These are phyloP conservation scores for Hydrangea macrophylla DNA, from an alignment of 148 eudicot genomes.

Conservation along the genomic window DNA sequence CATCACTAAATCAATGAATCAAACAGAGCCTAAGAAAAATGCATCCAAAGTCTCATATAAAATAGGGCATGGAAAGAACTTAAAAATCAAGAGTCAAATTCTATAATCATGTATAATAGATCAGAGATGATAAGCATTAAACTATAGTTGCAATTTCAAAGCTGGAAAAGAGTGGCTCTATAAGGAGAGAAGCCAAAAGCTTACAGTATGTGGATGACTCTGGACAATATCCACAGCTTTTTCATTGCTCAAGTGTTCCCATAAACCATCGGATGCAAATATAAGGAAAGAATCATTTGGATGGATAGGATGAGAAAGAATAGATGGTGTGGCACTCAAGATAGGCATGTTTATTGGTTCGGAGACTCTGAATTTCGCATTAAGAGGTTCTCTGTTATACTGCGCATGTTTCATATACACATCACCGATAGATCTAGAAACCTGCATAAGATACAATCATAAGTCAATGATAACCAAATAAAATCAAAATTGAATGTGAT, in stretches of 20 bases:
- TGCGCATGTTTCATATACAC: slow-evolving; percentile 62
- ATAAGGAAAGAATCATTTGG: slow-evolving; percentile 61
- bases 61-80: background rate
- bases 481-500: background rate
- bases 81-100: background rate
- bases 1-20: too few species aligned
- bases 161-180: background rate
- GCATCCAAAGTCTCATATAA: background rate
- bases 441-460: slow-evolving; percentile 38
- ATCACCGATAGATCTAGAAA: slow-evolving; percentile 71
- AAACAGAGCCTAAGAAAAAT: too few species aligned
- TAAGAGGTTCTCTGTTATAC: slow-evolving; percentile 58
- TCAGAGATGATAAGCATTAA: background rate
- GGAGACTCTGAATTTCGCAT: slow-evolving; percentile 56
- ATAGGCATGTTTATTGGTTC: slow-evolving; percentile 66
- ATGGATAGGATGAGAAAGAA: slow-evolving; percentile 49
- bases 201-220: slow-evolving; percentile 64
- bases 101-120: background rate
- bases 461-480: background rate
- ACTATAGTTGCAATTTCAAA: background rate
- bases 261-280: slow-evolving; percentile 80
- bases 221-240: slow-evolving; percentile 77
- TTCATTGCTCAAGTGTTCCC: slow-evolving; percentile 82
- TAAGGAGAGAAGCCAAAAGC: slow-evolving; percentile 20
- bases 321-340: slow-evolving; percentile 56